These are phyloP conservation scores for Aspergillus calidoustus DNA, from an alignment of 2,329 filamentous ascomycete genomes.

Conservation along the genomic window DNA sequence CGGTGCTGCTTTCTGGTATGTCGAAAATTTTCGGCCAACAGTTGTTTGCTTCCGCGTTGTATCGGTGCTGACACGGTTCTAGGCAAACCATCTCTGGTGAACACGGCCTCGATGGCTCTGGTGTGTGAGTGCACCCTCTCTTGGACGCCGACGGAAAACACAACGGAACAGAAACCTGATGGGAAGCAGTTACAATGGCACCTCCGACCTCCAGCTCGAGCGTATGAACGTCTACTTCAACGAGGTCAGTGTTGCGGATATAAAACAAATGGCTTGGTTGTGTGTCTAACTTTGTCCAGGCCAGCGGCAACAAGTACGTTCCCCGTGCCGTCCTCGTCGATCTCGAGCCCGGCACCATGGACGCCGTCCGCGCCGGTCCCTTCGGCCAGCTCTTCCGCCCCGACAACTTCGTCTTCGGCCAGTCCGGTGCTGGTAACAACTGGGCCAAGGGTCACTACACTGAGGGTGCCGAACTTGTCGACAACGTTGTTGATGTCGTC, in stretches of 20 bases:
- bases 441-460: conserved; percentile 99
- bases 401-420: conserved; percentile 99
- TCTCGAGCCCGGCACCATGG: conserved; percentile 99
- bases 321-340: conserved; percentile 99
- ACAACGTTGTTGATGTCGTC: conserved; percentile 97
- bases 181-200: conserved; percentile 82
- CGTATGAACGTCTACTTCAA: conserved; percentile 99
- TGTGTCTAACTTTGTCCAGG: conserved; percentile 20
- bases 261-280: background rate
- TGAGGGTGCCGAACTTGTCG: conserved; percentile 97
- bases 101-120: conserved; percentile 96
- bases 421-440: conserved; percentile 99
- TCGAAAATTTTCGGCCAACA: conserved; percentile 28
- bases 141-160: conserved; percentile 6
- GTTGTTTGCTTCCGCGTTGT: background rate
- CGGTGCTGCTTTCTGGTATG: conserved; percentile 98
- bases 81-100: conserved; percentile 84
- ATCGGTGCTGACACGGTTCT: conserved; percentile 44
- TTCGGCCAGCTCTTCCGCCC: conserved; percentile 99
- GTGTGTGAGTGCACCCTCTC: conserved; percentile 70
- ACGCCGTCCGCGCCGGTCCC: conserved; percentile 95
- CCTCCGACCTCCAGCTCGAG: conserved; percentile 98
- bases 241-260: conserved; percentile 62
- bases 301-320: conserved; percentile 96
- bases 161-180: conserved; percentile 29